These are phyloP conservation scores for Pseudopithomyces maydicus DNA, from an alignment of 2,329 filamentous ascomycete genomes.

Conservation along the genomic window DNA sequence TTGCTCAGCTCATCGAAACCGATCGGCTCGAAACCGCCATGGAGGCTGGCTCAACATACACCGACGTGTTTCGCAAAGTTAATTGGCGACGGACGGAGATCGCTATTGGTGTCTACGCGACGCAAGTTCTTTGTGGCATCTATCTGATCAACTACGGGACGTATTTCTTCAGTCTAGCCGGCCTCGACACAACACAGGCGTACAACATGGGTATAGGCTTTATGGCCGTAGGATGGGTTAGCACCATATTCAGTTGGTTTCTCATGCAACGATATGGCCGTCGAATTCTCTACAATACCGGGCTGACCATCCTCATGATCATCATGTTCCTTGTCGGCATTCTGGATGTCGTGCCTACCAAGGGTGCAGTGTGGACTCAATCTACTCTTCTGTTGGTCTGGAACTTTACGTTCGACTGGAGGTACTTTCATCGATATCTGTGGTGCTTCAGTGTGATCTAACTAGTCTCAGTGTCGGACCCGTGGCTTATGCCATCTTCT, in stretches of 20 bases:
- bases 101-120: constrained; percentile 55
- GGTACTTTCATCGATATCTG: constrained; percentile 8
- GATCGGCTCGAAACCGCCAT: constrained; percentile 69
- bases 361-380: constrained; percentile 48
- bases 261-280: constrained; percentile 79
- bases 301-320: constrained; percentile 57
- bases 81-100: constrained; percentile 78
- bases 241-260: constrained; percentile 77
- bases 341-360: constrained; percentile 62
- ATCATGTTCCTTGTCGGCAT: constrained; percentile 81
- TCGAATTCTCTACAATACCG: constrained; percentile 71
- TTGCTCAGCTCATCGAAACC: constrained; percentile 88
- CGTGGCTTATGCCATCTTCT: constrained; percentile 84
- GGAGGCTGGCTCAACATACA: constrained; percentile 68
- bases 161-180: constrained; percentile 51
- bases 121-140: constrained; percentile 50
- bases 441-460: background rate
- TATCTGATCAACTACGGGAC: constrained; percentile 49
- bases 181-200: constrained; percentile 42
- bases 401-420: constrained; percentile 73
- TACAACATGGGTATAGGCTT: constrained; percentile 56
- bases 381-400: constrained; percentile 39
- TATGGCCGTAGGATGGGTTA: constrained; percentile 69
- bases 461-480: constrained; percentile 72
- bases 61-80: constrained; percentile 79